phyloP scores from a whole-genome alignment of 768 basidiomycete species.

The Russula griseocarnosa region DNA sequence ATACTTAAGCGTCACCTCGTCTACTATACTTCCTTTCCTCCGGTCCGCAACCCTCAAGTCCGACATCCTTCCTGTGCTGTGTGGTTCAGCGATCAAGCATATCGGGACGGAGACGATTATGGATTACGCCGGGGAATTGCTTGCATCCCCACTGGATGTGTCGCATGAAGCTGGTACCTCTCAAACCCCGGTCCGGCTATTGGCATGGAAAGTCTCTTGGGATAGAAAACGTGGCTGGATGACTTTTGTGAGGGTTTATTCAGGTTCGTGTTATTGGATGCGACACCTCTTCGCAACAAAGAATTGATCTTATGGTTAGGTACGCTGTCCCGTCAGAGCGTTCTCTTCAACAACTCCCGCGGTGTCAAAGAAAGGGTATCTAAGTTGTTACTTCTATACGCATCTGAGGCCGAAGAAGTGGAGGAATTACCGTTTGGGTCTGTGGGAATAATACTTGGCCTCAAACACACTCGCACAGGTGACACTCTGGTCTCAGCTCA shows the following conservation, averaged over 20 bases:
- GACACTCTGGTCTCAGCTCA: constrained; percentile 69
- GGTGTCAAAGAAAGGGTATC: constrained; percentile 69
- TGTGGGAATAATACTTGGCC: constrained; percentile 79
- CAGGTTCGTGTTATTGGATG: constrained; percentile 47
- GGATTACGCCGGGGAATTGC: constrained; percentile 76
- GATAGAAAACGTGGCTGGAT: constrained; percentile 84
- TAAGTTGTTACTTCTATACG: constrained; percentile 75
- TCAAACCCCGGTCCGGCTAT: constrained; percentile 52
- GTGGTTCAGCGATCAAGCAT: constrained; percentile 77
- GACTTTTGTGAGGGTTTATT: constrained; percentile 88
- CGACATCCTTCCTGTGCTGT: constrained; percentile 71
- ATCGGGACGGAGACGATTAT: constrained; percentile 78
- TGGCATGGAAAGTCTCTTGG: constrained; percentile 90
- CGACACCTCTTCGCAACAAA: constrained; percentile 3
- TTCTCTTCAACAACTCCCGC: constrained; percentile 59
- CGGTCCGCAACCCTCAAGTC: constrained; percentile 63
- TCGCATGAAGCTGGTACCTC: constrained; percentile 42
- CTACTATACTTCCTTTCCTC: constrained; percentile 56
- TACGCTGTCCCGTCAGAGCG: constrained; percentile 58
- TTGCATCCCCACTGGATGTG: constrained; percentile 75
- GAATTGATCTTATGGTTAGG: constrained; percentile 41
- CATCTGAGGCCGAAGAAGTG: constrained; percentile 70
- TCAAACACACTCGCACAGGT: constrained; percentile 81
- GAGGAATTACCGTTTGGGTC: constrained; percentile 76
- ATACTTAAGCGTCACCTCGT: constrained; percentile 57